A percentile compares a stretch with the other conserved stretches of the same genome.
phyloP scores from a whole-genome alignment of 2,329 filamentous ascomycete genomes.

The Bisporella sp. region DNA sequence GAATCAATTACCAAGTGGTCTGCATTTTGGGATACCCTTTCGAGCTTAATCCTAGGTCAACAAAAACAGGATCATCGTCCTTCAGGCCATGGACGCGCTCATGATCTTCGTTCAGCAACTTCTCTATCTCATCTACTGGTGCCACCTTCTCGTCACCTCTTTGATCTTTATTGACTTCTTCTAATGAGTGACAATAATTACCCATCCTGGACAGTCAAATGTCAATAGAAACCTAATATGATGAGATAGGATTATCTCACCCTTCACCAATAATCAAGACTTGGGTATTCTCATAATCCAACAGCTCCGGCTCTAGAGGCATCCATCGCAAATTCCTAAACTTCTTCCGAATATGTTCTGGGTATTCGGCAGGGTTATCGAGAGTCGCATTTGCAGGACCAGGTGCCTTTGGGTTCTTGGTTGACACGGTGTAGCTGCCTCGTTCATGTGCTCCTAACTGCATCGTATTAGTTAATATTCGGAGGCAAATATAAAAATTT shows the following conservation, averaged over 20 bases:
- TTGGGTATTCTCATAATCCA: constrained; percentile 70
- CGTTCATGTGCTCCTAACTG: constrained; percentile 59
- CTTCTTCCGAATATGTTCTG: constrained; percentile 63
- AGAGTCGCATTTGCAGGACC: constrained; percentile 58
- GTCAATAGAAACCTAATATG: no score
- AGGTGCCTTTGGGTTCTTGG: constrained; percentile 69
- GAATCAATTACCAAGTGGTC: not conserved
- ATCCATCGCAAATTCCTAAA: constrained; percentile 71
- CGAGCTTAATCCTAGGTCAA: constrained; percentile 46
- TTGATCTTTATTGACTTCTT: constrained; percentile 47
- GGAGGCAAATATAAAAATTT: not conserved
- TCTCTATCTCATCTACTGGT: constrained; percentile 33
- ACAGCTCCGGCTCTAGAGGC: constrained; percentile 62
- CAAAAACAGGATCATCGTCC: constrained; percentile 40
- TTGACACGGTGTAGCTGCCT: constrained; percentile 72
- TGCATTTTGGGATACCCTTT: constrained; percentile 45
- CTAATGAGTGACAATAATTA: constrained; percentile 47
- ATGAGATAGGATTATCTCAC: constrained; percentile 5
- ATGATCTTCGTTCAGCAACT: constrained; percentile 36
- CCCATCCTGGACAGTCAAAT: constrained; percentile 23
- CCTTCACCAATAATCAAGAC: constrained; percentile 72
- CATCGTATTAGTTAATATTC: not conserved
- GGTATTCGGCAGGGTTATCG: constrained; percentile 60
- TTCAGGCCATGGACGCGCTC: constrained; percentile 33
- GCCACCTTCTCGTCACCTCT: constrained; percentile 52